Evolutionary conservation across 1,284 basidiomycete species (phyloP), one percentile per base, ranked within the genome.

Genomic region (Cutaneotrichosporon cavernicola): DNA sequence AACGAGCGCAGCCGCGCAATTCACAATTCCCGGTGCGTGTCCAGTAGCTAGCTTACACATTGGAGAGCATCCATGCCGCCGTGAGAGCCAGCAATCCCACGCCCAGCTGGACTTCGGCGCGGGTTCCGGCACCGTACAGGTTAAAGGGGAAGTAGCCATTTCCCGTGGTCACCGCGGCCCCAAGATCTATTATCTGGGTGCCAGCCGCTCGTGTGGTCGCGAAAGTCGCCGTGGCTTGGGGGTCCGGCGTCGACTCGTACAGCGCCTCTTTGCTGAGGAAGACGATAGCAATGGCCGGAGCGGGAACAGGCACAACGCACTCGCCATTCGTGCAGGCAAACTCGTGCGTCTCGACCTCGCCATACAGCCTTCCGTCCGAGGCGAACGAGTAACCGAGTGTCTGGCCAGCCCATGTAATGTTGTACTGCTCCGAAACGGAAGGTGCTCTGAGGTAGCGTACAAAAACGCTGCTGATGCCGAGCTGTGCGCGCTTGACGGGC

Each of bases 371-470:
- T 0, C 90, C 90, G 69, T 89, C 88, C 1, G 86, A 86, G 43
- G 81, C 76, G 74, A 89, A 90, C 22, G 79, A 81, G 7, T 77
- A 80, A 18, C 89, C 89, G 64, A 90, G 85, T 0, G 88, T 90
- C 85, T 92, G 80, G 55, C 85, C 85, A 7, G 83, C 83, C 89
- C 90, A 92, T 0, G 87, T 89, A 70, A 90, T 86, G 75, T 89
- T 88, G 67, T 82, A 83, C 72, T 89, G 89, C 66, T 86, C 84
- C 5, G 85, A 80, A 2, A 90, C 86, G 0, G 82, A 74, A 0
- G 71, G 56, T 5, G 83, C 82, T 18, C 73, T 58, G 56, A 85
- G 69, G 68, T 84, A 84, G 55, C 82, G 73, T 13, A 69, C 73
- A 8, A 13, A 36, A 18, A 40, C 55, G 32, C n/a, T 22, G 56